Conservation (phyloP, 257 asterid species). For the Phtheirospermum japonicum region DNA sequence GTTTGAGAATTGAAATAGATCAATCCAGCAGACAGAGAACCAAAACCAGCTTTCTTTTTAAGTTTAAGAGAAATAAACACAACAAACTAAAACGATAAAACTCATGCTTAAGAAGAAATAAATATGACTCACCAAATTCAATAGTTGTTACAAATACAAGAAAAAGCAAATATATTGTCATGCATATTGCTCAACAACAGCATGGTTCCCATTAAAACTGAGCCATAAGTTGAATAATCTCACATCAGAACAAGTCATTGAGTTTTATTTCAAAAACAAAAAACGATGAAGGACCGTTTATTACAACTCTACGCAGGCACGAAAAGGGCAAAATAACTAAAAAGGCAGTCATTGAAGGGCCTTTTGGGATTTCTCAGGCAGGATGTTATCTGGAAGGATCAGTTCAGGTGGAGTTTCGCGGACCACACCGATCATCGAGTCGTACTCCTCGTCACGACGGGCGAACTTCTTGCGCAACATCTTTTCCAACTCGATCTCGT, state of each 20-base stretch:
- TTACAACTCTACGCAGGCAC: background rate
- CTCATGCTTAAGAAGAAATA: background rate
- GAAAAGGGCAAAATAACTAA: background rate
- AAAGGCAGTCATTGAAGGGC: conserved; percentile 41
- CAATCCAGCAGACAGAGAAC: no score
- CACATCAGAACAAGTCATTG: background rate
- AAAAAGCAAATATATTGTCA: background rate
- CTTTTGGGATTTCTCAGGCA: conserved; percentile 61
- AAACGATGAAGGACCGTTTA: background rate
- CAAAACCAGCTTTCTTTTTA: no score
- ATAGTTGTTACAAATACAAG: no score
- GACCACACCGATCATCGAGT: conserved; percentile 69
- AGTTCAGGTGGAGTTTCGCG: conserved; percentile 86
- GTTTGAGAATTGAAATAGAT: no score
- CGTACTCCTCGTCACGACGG: conserved; percentile 72
- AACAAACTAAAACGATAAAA: no score
- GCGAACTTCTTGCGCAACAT: conserved; percentile 74
- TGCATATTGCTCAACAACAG: background rate
- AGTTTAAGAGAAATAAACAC: no score
- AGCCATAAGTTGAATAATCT: no score
- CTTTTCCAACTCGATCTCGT: conserved; percentile 75
- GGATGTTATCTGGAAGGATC: conserved; percentile 67
- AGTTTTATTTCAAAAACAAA: background rate
- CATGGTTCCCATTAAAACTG: no score
- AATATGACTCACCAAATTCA: background rate